A percentile compares a stretch with the other conserved stretches of the same genome.
Evolutionary conservation across 1,139 yeast genomes (phyloP).

Genomic region (Suhomyces ambrosiae): DNA sequence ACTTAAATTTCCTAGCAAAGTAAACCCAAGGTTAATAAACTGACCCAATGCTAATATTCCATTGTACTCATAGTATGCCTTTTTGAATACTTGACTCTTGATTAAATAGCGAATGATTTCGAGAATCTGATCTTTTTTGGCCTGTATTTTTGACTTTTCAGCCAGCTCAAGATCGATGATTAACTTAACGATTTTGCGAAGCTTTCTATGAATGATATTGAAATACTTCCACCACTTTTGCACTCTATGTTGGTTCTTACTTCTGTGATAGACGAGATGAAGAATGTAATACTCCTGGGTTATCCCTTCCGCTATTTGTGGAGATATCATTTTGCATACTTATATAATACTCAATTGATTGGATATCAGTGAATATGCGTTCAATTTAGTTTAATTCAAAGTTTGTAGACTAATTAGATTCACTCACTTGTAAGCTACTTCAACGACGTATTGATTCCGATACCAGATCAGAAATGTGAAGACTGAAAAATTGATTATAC

Average conservation of each 20-base stretch:
- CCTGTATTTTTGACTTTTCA: slow-evolving; percentile 20
- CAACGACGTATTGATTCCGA: too few species aligned
- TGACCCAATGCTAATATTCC: slow-evolving; percentile 76
- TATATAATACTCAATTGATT: too few species aligned
- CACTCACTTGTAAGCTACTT: too few species aligned
- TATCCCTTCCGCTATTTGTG: slow-evolving; percentile 1
- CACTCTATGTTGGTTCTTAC: slow-evolving; percentile 74
- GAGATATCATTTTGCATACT: slow-evolving; percentile 1
- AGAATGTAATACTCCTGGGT: slow-evolving; percentile 55
- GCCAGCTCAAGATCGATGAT: slow-evolving; percentile 24
- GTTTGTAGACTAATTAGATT: too few species aligned
- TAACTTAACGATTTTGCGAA: slow-evolving; percentile 41
- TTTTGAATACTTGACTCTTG: slow-evolving; percentile 41
- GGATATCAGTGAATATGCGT: too few species aligned
- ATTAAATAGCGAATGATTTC: slow-evolving; percentile 38
- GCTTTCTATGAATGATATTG: slow-evolving; percentile 60
- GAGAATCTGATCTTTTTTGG: slow-evolving; percentile 20
- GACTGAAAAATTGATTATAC: too few species aligned
- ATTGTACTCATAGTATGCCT: slow-evolving; percentile 63
- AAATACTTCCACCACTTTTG: slow-evolving; percentile 78
- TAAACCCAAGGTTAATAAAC: slow-evolving; percentile 72
- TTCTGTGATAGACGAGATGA: slow-evolving; percentile 67
- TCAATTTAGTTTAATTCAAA: too few species aligned
- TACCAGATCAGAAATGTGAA: too few species aligned
- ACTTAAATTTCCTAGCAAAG: slow-evolving; percentile 61